phyloP scores from a whole-genome alignment of 768 basidiomycete genomes.

The Russula vinacea region DNA sequence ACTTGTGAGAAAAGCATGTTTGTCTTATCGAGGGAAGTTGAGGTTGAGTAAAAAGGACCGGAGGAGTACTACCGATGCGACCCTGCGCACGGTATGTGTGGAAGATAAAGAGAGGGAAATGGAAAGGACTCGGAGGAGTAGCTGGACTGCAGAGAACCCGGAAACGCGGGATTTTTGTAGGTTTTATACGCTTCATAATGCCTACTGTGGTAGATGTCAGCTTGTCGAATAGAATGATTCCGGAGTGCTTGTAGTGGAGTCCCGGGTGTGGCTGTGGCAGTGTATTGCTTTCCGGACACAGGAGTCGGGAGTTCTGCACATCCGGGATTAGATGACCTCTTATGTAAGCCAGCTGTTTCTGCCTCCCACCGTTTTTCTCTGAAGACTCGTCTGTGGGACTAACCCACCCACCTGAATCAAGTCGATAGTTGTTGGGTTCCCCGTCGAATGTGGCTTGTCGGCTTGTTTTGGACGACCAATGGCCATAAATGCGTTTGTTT shows the following conservation, averaged over 20 bases:
- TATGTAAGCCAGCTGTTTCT: too few species aligned
- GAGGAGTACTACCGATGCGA: conserved; percentile 6
- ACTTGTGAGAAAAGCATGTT: conserved; percentile 22
- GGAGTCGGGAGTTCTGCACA: too few species aligned
- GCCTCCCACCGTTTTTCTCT: too few species aligned
- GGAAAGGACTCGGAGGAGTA: background rate
- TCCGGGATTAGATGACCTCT: too few species aligned
- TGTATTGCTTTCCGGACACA: background rate
- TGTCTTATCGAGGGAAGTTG: background rate
- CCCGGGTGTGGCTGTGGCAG: background rate
- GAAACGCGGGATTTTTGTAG: background rate
- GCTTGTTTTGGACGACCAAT: too few species aligned
- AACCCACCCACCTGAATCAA: too few species aligned
- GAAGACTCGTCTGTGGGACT: too few species aligned
- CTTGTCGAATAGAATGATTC: too few species aligned
- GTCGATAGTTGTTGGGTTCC: too few species aligned
- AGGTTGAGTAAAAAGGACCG: background rate
- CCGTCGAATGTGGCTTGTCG: too few species aligned
- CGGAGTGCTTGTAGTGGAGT: background rate
- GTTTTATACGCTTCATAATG: background rate
- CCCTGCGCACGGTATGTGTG: conserved; percentile 13
- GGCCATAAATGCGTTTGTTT: too few species aligned
- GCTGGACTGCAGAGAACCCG: conserved; percentile 2
- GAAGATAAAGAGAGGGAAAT: background rate
- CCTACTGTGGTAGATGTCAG: background rate